Conservation (phyloP, 495 filamentous ascomycete genomes). For the Penicillium simplicissimum region DNA sequence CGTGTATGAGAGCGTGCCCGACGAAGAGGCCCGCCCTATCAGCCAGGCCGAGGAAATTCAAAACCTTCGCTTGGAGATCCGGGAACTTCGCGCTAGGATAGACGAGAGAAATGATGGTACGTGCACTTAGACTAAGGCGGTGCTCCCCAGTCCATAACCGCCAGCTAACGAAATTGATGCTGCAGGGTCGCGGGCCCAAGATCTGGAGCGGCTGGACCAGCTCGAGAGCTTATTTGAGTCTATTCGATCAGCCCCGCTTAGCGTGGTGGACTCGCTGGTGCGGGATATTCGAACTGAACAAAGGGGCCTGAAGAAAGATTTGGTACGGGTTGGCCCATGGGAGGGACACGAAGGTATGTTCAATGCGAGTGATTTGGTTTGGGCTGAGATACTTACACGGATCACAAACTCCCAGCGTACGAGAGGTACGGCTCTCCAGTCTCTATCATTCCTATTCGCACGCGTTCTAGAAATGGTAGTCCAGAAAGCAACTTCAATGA, state of each 20-base stretch:
- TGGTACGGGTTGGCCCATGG: conserved; percentile 31
- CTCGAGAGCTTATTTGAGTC: conserved; percentile 43
- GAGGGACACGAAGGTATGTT: conserved; percentile 33
- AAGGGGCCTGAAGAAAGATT: conserved; percentile 20
- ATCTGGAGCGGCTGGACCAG: conserved; percentile 34
- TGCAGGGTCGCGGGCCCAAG: conserved; percentile 26
- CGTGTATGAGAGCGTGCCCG: conserved; percentile 39
- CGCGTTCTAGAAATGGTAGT: not conserved
- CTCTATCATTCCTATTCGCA: conserved; percentile 18
- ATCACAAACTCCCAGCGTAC: conserved; percentile 19
- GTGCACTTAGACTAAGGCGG: conserved; percentile 4
- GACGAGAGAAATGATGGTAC: conserved; percentile 33
- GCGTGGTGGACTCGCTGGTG: conserved; percentile 38
- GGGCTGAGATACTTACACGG: not conserved
- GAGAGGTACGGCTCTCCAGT: conserved; percentile 15
- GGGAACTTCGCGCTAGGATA: conserved; percentile 33
- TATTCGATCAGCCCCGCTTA: conserved; percentile 41
- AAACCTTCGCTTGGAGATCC: conserved; percentile 43
- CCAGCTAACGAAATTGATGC: conserved; percentile 9
- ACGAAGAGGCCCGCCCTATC: conserved; percentile 42
- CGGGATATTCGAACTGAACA: conserved; percentile 35
- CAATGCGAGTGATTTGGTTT: not conserved
- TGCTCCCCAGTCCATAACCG: not conserved
- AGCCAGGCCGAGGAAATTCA: conserved; percentile 47
- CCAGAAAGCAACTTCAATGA: conserved; percentile 21